Evolutionary conservation across 2,329 filamentous ascomycete species (phyloP).

Genomic region (Massarina eburnea): DNA sequence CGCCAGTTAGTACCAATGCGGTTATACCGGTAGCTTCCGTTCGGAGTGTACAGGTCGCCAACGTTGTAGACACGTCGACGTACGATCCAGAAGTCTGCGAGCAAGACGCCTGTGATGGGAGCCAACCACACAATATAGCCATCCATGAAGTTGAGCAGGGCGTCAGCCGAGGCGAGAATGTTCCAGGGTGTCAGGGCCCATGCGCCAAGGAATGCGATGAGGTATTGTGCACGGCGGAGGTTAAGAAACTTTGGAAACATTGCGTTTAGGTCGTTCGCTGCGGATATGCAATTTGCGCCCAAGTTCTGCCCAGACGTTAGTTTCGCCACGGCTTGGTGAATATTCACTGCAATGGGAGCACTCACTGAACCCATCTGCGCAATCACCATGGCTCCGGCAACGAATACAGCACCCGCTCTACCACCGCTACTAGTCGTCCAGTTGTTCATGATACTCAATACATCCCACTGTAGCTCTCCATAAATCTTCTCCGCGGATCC

Average conservation of each 20-base stretch:
- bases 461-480: slow-evolving; percentile 14
- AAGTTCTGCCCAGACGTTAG: too few species aligned
- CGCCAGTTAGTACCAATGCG: slow-evolving; percentile 24
- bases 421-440: slow-evolving; percentile 9
- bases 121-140: slow-evolving; percentile 7
- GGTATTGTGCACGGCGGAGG: slow-evolving; percentile 11
- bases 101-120: slow-evolving; percentile 12
- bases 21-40: slow-evolving; percentile 24
- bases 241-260: slow-evolving; percentile 4
- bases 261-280: slow-evolving; percentile 13
- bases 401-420: slow-evolving; percentile 16
- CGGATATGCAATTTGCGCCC: slow-evolving; percentile 19
- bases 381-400: slow-evolving; percentile 14
- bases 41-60: slow-evolving; percentile 23
- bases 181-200: slow-evolving; percentile 4
- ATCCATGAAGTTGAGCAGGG: slow-evolving; percentile 6
- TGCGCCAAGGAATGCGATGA: slow-evolving; percentile 12
- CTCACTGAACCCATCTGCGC: slow-evolving; percentile 15
- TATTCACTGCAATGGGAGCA: too few species aligned
- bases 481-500: slow-evolving; percentile 10
- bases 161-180: slow-evolving; percentile 1
- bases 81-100: slow-evolving; percentile 22
- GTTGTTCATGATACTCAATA: slow-evolving; percentile 17
- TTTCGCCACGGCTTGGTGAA: too few species aligned
- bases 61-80: slow-evolving; percentile 19